Percentiles rank a stretch among this genome's conserved stretches.
phyloP scores from a whole-genome alignment of 2,329 filamentous ascomycete species.

The Trichoderma sp. region DNA sequence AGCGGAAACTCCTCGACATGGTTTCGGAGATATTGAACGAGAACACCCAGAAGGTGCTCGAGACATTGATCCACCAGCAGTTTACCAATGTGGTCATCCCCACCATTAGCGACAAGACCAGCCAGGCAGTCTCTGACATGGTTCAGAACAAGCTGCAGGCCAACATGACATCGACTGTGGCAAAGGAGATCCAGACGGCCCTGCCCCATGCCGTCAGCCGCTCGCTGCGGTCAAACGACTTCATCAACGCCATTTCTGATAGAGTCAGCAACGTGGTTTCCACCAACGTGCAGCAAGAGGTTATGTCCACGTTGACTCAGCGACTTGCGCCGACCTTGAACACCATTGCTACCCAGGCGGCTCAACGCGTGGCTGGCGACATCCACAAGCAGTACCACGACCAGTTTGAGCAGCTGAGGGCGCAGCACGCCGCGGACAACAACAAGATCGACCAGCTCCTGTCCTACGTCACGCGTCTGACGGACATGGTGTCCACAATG shows the following conservation, averaged over 20 bases:
- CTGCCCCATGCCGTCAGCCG: conserved; percentile 60
- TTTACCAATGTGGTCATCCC: conserved; percentile 76
- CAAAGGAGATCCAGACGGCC: conserved; percentile 68
- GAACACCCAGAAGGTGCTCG: conserved; percentile 68
- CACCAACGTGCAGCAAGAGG: conserved; percentile 65
- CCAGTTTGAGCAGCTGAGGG: conserved; percentile 49
- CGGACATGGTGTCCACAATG: conserved; percentile 68
- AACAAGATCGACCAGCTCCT: conserved; percentile 72
- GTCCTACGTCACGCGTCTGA: conserved; percentile 61
- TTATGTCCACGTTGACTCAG: conserved; percentile 58
- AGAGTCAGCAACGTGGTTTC: conserved; percentile 65
- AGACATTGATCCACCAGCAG: conserved; percentile 70
- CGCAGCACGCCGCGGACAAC: conserved; percentile 48
- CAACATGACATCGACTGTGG: conserved; percentile 62
- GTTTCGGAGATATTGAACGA: conserved; percentile 59
- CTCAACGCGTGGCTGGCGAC: conserved; percentile 65
- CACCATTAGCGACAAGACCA: conserved; percentile 63
- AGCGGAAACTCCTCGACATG: conserved; percentile 54
- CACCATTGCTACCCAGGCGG: conserved; percentile 60
- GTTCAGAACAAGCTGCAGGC: conserved; percentile 65
- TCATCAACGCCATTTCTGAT: conserved; percentile 67
- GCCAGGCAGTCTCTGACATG: conserved; percentile 67
- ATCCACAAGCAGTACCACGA: conserved; percentile 60
- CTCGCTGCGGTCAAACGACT: conserved; percentile 65
- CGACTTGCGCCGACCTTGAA: conserved; percentile 65